Percentiles rank a stretch among this genome's conserved stretches.
These are phyloP conservation scores for Dryas alaskensis DNA, from an alignment of 306 rosid species.

Conservation along the genomic window DNA sequence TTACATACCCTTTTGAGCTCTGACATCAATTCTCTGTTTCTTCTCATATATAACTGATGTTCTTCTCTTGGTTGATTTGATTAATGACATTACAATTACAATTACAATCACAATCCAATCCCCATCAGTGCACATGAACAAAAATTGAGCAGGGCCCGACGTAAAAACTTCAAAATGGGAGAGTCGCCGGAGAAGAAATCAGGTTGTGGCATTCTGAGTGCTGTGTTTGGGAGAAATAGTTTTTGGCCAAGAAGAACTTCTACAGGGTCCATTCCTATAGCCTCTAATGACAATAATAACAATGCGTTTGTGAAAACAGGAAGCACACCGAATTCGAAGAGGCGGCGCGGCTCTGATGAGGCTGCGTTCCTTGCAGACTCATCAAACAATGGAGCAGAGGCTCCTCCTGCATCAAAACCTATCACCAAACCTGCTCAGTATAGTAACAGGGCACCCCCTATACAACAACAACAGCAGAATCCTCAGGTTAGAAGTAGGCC, in stretches of 20 bases:
- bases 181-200: slow-evolving; percentile 54
- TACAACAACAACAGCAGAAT: slow-evolving; percentile 18
- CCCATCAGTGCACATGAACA: background rate
- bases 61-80: slow-evolving; percentile 2
- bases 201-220: slow-evolving; percentile 64
- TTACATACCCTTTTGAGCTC: background rate
- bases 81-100: no score
- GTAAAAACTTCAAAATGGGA: slow-evolving; percentile 40
- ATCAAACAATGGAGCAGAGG: slow-evolving; percentile 8
- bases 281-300: background rate
- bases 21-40: background rate
- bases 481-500: slow-evolving; percentile 4
- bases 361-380: background rate
- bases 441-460: slow-evolving; percentile 21
- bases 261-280: slow-evolving; percentile 23
- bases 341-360: slow-evolving; percentile 39
- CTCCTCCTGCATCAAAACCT: slow-evolving; percentile 23
- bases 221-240: slow-evolving; percentile 53
- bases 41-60: background rate
- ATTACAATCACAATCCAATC: background rate
- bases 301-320: slow-evolving; percentile 32
- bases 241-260: slow-evolving; percentile 42
- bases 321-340: slow-evolving; percentile 35
- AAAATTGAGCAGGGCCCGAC: background rate
- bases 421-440: slow-evolving; percentile 20